A percentile compares a stretch with the other conserved stretches of the same genome.
Conservation (phyloP, 768 basidiomycete species). For the Mycena venus region DNA sequence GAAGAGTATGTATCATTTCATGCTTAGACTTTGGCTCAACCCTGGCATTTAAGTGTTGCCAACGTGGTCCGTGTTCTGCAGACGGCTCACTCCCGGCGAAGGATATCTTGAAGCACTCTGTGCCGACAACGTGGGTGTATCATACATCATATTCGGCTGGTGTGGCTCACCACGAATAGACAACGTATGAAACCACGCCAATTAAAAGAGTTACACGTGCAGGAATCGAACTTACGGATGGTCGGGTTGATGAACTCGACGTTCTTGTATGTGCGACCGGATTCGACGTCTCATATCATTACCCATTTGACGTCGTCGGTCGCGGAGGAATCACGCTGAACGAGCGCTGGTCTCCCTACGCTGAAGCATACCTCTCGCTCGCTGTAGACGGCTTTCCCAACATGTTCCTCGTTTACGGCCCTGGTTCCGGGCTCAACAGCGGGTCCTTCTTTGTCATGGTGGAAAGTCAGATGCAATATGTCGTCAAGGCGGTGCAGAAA, state of each 20-base stretch:
- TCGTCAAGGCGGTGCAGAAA: conserved; percentile 20
- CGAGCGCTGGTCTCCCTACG: conserved; percentile 20
- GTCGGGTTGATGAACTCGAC: conserved; percentile 17
- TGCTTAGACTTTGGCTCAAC: background rate
- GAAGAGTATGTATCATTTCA: conserved; percentile 9
- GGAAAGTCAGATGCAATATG: conserved; percentile 13
- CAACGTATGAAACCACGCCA: conserved; percentile 24
- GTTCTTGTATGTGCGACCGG: conserved; percentile 26
- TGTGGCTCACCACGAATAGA: background rate
- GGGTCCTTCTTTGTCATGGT: conserved; percentile 12
- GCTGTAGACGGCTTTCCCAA: conserved; percentile 22
- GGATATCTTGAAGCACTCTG: conserved; percentile 20
- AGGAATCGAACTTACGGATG: conserved; percentile 21
- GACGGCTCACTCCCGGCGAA: conserved; percentile 25
- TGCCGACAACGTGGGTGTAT: conserved; percentile 12
- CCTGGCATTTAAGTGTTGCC: background rate
- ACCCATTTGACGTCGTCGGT: conserved; percentile 23
- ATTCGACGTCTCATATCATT: conserved; percentile 24
- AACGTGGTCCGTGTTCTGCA: conserved; percentile 20
- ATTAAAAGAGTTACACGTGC: conserved; percentile 14
- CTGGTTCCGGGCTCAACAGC: conserved; percentile 17
- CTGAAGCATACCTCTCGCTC: conserved; percentile 18
- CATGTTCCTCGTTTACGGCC: conserved; percentile 20
- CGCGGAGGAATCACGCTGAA: conserved; percentile 16
- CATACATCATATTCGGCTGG: background rate